phyloP scores from a whole-genome alignment of 2,329 filamentous ascomycete species.

The Talaromyces albobiverticillius region DNA sequence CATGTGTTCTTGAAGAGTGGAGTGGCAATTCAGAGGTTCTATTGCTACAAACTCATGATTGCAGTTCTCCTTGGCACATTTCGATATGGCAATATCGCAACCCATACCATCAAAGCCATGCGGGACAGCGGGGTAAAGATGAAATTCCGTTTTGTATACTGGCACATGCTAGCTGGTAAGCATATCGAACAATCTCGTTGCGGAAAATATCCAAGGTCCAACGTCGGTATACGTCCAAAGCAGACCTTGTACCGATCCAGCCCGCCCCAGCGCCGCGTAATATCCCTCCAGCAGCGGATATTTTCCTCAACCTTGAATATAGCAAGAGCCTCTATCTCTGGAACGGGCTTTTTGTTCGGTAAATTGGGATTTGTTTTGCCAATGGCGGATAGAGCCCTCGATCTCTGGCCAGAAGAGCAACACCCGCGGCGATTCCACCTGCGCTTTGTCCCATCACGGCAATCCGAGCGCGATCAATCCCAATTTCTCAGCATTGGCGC shows the following conservation, averaged over 20 bases:
- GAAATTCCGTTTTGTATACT: constrained; percentile 41
- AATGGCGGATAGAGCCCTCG: constrained; percentile 21
- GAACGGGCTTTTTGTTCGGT: constrained; percentile 31
- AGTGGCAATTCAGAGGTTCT: no score
- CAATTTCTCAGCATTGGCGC: constrained; percentile 30
- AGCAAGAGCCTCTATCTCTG: constrained; percentile 26
- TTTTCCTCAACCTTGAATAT: constrained; percentile 17
- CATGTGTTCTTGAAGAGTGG: no score
- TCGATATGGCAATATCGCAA: background rate
- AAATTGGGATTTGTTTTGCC: constrained; percentile 40
- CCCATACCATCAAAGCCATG: background rate
- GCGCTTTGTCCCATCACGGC: constrained; percentile 41
- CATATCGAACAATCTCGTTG: constrained; percentile 39
- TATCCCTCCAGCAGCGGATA: background rate
- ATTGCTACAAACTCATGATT: no score
- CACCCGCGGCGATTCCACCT: constrained; percentile 38
- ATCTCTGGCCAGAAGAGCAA: constrained; percentile 35
- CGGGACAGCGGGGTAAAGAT: constrained; percentile 38
- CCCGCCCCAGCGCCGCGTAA: background rate
- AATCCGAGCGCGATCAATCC: constrained; percentile 37
- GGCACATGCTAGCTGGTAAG: constrained; percentile 33
- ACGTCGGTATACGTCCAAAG: constrained; percentile 44
- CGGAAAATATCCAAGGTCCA: constrained; percentile 44
- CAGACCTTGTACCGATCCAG: constrained; percentile 28
- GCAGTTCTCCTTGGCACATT: background rate